Evolutionary conservation across 306 rosid genomes (phyloP), one percentile per base, ranked within the genome.

Genomic region (Gillenia trifoliata): DNA sequence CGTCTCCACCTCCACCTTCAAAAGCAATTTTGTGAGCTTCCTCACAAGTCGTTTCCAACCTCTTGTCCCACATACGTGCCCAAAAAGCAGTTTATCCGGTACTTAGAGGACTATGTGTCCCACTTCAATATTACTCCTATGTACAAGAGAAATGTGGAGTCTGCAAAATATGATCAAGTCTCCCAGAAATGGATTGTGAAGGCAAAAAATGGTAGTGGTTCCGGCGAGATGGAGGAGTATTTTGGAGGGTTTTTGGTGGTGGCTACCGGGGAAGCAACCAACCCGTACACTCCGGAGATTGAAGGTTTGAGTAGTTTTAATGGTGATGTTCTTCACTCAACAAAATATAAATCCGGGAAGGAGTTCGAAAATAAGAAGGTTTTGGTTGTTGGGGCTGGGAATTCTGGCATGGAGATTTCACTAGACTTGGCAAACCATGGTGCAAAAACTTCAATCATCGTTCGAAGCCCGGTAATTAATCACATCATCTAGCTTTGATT

Each of bases 341-440:
- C 92, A 0, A 8, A 11, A 56, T 91, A 55, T 7, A 75, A 79
- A 38, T 76, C 80, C 22, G 95, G 91, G 16, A 78, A 77, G 34
- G 86, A 75, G 26, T 88, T 83, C 31, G n/a, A 33, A 20, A 73
- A 71, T 30, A 68, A 85, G 52, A 79, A 71, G 30, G 95, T 89
- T 81, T 82, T 91, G 56, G 97, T 91, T 20, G 95, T 89, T 16
- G 97, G 97, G 16, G 78, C 91, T 38, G 97, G 97, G 5, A 91
- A 89, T 83, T 91, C 94, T 29, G 97, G 87, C 30, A 83, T 88
- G 93, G 95, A 91, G 52, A 91, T 91, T 10, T 86, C 95, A 0
- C 45, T 83, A 1, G 97, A 91, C 63, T 73, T 91, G 0, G 59
- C 79, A 10, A 83, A 89, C 65, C 78, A 88, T 16, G 85, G 88